Evolutionary conservation across 148 eudicot genomes (phyloP).

Genomic region (Bassia scoparia): DNA sequence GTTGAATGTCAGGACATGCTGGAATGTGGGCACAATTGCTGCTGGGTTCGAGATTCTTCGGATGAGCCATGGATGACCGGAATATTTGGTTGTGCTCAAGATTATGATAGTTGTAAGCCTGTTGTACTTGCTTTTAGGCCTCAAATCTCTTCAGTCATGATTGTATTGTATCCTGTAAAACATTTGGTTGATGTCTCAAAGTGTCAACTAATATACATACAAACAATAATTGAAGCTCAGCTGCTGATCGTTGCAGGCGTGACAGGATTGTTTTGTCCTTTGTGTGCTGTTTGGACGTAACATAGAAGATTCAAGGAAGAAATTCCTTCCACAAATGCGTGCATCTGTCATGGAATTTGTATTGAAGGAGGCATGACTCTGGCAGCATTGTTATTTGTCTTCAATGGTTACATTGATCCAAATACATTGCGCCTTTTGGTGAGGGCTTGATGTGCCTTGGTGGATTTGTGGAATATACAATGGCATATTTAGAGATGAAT

Average conservation of each 20-base stretch:
- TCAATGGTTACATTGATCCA: constrained; percentile 58
- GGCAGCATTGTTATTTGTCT: constrained; percentile 42
- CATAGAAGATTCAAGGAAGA: constrained; percentile 51
- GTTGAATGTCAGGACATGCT: constrained; percentile 35
- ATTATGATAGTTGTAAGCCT: constrained; percentile 36
- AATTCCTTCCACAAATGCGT: constrained; percentile 44
- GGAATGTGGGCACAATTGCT: constrained; percentile 43
- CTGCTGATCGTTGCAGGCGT: constrained; percentile 55
- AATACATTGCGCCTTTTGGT: constrained; percentile 49
- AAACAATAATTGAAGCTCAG: too few species aligned
- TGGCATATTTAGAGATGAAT: constrained; percentile 55
- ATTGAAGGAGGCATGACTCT: constrained; percentile 70
- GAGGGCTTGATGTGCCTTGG: constrained; percentile 77
- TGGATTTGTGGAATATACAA: constrained; percentile 86
- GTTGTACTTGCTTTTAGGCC: too few species aligned
- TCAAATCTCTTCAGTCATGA: background rate
- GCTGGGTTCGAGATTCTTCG: constrained; percentile 38
- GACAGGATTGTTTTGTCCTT: constrained; percentile 74
- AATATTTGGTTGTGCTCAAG: constrained; percentile 39
- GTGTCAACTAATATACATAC: too few species aligned
- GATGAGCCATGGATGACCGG: constrained; percentile 49
- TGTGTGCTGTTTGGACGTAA: constrained; percentile 78
- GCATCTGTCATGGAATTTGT: constrained; percentile 60
- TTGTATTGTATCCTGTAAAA: background rate
- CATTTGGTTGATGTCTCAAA: too few species aligned